Base-by-base conservation (phyloP, 257 asterid species). In the Primulina huaijiensis region DNA sequence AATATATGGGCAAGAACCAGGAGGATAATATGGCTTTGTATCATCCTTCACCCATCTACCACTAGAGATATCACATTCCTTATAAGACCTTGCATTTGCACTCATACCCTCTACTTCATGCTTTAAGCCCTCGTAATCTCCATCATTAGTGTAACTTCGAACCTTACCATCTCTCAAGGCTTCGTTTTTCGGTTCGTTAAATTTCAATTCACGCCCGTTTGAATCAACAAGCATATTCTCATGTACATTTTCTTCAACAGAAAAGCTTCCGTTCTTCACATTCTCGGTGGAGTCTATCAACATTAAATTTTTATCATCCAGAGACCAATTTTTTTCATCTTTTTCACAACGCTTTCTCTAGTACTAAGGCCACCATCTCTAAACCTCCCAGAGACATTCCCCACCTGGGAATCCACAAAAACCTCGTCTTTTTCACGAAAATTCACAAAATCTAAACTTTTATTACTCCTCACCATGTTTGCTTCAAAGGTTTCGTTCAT, bases 21-120 rank as follows among this genome's bases (percentile, higher is more conserved):
- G 82, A 55, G 97, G 91, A 79, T 93, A 90, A 69, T 82, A 86
- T 8, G 97, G 97, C 81, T 76, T 75, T 3, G 85, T 43, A 52
- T 93, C 85, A 69, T 90, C 96, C 60, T 84, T 89, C 74, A 87
- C 96, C 99, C 99, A 93, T 80, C 87, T 80, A 16, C 99, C 99
- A 80, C 85, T 74, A 66, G 59, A 93, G 68, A 93, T 84, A 62
- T 93, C 95, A 75, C 99, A 93, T 17, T 84, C 80, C 71, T 81
- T 81, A 21, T 66, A 75, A 33, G 91, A 83, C 60, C 82, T 72
- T 14, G 68, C 72, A 37, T 61, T 60, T n/a, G 35, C 73, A 53
- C 23, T 74, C 64, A 68, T 34, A 73, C 57, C 75, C 55, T 25
- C 35, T 16, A 62, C 73, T 62, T 62, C 50, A 61, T 30, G 25